Conservation (phyloP, 2,329 filamentous ascomycete species). For the Phialemonium atrogriseum region DNA sequence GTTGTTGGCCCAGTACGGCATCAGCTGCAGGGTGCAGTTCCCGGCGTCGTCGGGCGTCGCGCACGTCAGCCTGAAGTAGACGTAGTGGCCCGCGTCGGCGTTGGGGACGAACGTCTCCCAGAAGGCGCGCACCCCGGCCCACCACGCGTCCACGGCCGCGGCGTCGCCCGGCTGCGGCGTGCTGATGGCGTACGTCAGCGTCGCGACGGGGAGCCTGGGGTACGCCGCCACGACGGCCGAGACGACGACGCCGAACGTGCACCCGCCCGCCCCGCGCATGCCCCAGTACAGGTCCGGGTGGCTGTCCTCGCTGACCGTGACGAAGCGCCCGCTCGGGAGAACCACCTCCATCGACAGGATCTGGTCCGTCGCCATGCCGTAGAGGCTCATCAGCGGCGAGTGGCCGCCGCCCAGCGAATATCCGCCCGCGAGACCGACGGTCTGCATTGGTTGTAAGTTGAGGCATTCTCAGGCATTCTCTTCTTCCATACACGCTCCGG, state of each 20-base stretch:
- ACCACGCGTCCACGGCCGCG: conserved; percentile 31
- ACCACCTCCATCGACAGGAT: conserved; percentile 38
- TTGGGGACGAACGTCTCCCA: conserved; percentile 14
- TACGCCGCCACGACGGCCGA: conserved; percentile 16
- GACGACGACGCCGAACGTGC: conserved; percentile 28
- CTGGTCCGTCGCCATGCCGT: conserved; percentile 40
- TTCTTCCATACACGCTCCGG: no score
- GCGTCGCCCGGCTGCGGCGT: conserved; percentile 41
- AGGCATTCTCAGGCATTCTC: no score
- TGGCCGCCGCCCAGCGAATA: conserved; percentile 44
- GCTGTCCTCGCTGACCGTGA: conserved; percentile 26
- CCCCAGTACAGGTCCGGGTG: conserved; percentile 40
- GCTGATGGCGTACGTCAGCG: conserved; percentile 19
- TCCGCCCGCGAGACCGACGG: conserved; percentile 40
- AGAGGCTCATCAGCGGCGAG: conserved; percentile 38
- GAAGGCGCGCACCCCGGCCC: conserved; percentile 15
- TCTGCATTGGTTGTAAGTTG: conserved; percentile 14
- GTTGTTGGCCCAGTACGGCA: conserved; percentile 13
- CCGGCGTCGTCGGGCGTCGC: conserved; percentile 3
- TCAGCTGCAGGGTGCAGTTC: conserved; percentile 10
- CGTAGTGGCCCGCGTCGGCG: conserved; percentile 18
- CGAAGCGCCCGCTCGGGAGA: conserved; percentile 30
- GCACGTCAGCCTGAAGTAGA: conserved; percentile 15
- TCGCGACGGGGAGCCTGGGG: conserved; percentile 13
- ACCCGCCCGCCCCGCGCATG: conserved; percentile 32